phyloP scores from a whole-genome alignment of 2,329 filamentous ascomycete genomes.

The Cercospora berteroae region DNA sequence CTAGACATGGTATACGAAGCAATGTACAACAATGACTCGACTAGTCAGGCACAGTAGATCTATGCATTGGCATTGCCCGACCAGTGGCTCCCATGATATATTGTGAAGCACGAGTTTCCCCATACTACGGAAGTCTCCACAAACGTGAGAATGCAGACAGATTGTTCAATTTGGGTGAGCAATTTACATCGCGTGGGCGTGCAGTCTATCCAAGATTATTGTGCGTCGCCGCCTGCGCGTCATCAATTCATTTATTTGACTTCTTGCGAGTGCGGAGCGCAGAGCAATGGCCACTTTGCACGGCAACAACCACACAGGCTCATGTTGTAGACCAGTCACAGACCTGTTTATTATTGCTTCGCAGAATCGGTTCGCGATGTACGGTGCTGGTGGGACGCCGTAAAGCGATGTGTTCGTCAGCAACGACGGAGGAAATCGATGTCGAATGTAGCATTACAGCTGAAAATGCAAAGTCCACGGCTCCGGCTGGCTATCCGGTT shows the following conservation, averaged over 20 bases:
- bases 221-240: neutral
- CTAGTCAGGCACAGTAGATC: slow-evolving; percentile 3
- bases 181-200: neutral
- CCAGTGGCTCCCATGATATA: neutral
- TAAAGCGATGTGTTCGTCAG: neutral
- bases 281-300: neutral
- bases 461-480: neutral
- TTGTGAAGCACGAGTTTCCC: neutral
- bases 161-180: neutral
- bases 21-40: slow-evolving; percentile 6
- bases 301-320: neutral
- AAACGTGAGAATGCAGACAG: neutral
- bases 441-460: neutral
- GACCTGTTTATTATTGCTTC: neutral
- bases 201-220: neutral
- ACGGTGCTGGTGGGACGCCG: neutral
- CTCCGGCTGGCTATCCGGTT: neutral
- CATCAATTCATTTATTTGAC: neutral
- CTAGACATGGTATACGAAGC: neutral
- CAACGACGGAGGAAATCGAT: neutral
- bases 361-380: neutral
- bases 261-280: neutral
- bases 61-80: neutral
- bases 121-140: neutral
- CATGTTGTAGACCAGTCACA: neutral